A percentile compares a stretch with the other conserved stretches of the same genome.
These are phyloP conservation scores for Begonia masoniana DNA, from an alignment of 306 rosid genomes.

Conservation along the genomic window DNA sequence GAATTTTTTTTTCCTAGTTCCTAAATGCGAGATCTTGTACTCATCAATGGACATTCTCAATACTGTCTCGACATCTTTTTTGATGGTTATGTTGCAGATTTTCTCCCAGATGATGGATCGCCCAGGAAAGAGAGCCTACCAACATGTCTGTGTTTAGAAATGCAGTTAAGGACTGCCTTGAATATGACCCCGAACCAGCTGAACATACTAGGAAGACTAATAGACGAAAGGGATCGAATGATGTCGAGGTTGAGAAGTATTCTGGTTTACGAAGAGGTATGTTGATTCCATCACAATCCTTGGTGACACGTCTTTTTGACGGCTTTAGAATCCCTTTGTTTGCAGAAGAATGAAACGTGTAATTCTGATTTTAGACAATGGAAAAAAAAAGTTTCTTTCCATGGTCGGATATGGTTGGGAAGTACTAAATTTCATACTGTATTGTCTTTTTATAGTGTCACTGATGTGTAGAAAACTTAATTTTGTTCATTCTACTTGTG, in stretches of 20 bases:
- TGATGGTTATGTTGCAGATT: constrained; percentile 24
- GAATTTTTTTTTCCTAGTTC: background rate
- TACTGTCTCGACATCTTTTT: no score
- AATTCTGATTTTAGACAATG: no score
- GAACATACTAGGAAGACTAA: constrained; percentile 17
- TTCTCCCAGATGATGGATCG: constrained; percentile 42
- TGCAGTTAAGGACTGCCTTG: constrained; percentile 74
- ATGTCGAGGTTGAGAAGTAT: constrained; percentile 40
- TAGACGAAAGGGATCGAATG: constrained; percentile 8
- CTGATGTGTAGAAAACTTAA: background rate
- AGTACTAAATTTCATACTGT: no score
- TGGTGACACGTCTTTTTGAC: no score
- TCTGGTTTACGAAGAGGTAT: constrained; percentile 76
- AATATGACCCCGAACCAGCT: constrained; percentile 18
- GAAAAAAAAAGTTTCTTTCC: no score
- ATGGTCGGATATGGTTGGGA: no score
- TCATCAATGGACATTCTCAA: no score
- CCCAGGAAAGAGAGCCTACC: constrained; percentile 19
- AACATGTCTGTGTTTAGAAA: constrained; percentile 73
- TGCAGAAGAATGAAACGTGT: no score
- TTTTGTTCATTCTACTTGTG: background rate
- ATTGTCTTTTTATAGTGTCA: background rate
- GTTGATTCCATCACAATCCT: background rate
- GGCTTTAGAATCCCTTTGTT: no score
- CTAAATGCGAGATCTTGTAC: no score